Evolutionary conservation across 139 green algal genomes (phyloP).

Genomic region (Chlamydomonas schloesseri): DNA sequence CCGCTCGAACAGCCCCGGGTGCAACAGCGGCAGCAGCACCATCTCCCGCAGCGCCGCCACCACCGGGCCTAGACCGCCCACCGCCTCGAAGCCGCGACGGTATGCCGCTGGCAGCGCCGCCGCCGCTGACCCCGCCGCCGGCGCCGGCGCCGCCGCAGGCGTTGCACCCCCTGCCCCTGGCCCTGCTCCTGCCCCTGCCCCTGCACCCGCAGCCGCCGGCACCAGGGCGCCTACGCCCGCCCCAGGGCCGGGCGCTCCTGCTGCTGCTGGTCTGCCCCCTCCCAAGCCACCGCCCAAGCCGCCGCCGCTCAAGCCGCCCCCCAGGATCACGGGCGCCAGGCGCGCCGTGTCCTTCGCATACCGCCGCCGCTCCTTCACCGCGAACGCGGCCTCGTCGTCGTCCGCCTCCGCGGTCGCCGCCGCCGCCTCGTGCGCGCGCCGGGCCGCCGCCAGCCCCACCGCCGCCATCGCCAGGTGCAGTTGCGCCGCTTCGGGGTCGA

Average conservation of each 20-base stretch:
- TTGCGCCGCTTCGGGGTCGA: too few species aligned
- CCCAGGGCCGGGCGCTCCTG: too few species aligned
- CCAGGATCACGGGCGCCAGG: constrained; percentile 67
- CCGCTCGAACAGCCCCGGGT: constrained; percentile 77
- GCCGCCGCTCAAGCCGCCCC: constrained; percentile 2
- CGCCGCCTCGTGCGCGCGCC: not conserved
- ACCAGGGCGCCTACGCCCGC: too few species aligned
- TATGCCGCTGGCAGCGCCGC: not conserved
- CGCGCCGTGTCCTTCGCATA: constrained; percentile 57
- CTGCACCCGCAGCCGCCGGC: too few species aligned
- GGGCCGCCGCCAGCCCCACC: too few species aligned
- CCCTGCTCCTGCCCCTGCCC: not conserved
- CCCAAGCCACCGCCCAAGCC: too few species aligned
- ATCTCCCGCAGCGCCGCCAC: constrained; percentile 80
- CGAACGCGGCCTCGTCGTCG: constrained; percentile 73
- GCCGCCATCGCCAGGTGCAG: too few species aligned
- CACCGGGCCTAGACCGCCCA: constrained; percentile 68
- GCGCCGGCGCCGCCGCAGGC: not conserved
- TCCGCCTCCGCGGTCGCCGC: constrained; percentile 24
- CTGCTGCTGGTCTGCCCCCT: too few species aligned
- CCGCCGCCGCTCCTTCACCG: constrained; percentile 59
- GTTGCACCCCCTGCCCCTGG: not conserved
- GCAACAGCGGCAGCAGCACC: constrained; percentile 89
- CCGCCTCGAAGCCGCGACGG: constrained; percentile 49
- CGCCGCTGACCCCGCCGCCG: not conserved